Base-by-base conservation (phyloP, 106 monocot genomes). In the Platanthera guangdongensis region DNA sequence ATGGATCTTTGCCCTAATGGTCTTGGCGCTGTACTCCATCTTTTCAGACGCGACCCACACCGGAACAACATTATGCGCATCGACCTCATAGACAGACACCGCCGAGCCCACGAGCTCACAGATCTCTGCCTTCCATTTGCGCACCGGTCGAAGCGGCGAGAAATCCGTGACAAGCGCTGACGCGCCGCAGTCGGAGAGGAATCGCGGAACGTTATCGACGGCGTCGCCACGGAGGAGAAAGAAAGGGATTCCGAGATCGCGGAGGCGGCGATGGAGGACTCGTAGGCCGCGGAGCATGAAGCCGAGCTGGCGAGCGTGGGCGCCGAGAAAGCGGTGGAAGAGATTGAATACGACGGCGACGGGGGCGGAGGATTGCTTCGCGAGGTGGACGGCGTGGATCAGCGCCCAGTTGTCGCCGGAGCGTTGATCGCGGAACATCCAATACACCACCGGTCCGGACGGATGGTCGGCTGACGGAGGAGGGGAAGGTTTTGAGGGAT, bases 61-160 rank as follows among this genome's bases (percentile, higher is more conserved):
- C 7, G 97, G 97, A 14, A 99, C 97, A 3, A 99, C 91, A 51
- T 99, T 99, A 75, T 99, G 97, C 5, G 94, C 97, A 50, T 99
- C 97, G 52, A 99, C 97, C 83, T 94, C 85, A 54, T 88, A 83
- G 14, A 99, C 79, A 21, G 82, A 74, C 2, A 90, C 82, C 0
- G 51, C 70, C 1, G 63, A 30, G 10, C 78, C 82, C 13, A 90
- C 69, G 8, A 77, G 51, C 68, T 55, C 57, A 32, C 84, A 84
- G 47, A 94, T 86, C 71, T 81, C 85, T 57, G 80, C 85, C 71
- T 91, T 88, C 74, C 81, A 78, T 72, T 75, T 75, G 76, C 87
- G 84, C 9, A 92, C 84, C 57, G 83, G 76, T 16, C 97, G 78
- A 46, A 99, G 77, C 2, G 97, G 97, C 5, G 94, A 94, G 84